Percentiles rank a stretch among this genome's conserved stretches.
Evolutionary conservation across 2,329 filamentous ascomycete genomes (phyloP).

Genomic region (Sordariomycetes sp.): DNA sequence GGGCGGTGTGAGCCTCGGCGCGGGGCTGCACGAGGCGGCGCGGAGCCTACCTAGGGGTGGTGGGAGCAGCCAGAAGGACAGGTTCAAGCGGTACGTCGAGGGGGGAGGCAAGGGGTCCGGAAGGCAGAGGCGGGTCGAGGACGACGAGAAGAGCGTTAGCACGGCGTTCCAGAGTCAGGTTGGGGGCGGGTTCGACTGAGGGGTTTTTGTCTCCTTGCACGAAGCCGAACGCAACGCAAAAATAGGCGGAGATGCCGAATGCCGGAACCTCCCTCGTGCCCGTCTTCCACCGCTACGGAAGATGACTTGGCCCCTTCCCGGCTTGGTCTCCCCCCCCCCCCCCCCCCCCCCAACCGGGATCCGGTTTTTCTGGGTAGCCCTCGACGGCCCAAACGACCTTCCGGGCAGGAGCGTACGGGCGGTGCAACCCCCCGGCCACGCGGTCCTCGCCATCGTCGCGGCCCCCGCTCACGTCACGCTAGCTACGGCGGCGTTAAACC

Average conservation of each 20-base stretch:
- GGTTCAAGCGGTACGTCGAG: constrained; percentile 89
- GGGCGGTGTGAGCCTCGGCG: constrained; percentile 74
- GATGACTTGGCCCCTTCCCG: not conserved
- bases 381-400: not conserved
- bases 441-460: not conserved
- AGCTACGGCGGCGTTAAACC: not conserved
- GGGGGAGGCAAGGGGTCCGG: constrained; percentile 57
- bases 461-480: not conserved
- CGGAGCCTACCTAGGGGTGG: constrained; percentile 36
- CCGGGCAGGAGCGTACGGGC: not conserved
- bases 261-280: not conserved
- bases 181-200: constrained; percentile 47
- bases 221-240: not conserved
- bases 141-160: constrained; percentile 91
- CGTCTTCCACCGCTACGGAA: not conserved
- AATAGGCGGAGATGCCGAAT: not conserved
- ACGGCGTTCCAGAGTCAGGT: constrained; percentile 96
- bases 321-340: not conserved
- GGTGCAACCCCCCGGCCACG: not conserved
- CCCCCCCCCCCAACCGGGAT: not conserved
- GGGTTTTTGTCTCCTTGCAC: not conserved
- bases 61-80: constrained; percentile 39
- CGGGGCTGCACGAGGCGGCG: constrained; percentile 62
- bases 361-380: too few relatives aligned
- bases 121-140: constrained; percentile 53